A percentile compares a stretch with the other conserved stretches of the same genome.
These are phyloP conservation scores for Nitzschia inconspicua DNA, from an alignment of 108 stramenopile species.

Conservation along the genomic window DNA sequence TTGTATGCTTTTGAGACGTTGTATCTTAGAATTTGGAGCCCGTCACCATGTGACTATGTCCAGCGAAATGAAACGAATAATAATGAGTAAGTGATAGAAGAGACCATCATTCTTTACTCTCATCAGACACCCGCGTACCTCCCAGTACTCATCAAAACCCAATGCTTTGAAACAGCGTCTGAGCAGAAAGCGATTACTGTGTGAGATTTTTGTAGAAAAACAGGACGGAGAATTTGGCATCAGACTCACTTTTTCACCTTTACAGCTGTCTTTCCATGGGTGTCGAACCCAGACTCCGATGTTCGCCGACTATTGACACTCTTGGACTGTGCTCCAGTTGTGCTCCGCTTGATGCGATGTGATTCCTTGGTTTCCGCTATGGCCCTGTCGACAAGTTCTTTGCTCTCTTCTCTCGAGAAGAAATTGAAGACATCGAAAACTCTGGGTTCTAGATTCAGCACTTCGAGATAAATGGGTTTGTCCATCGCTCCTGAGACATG, in stretches of 20 bases:
- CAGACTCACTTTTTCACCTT: conserved; percentile 59
- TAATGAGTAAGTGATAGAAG: neutral
- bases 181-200: neutral
- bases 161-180: conserved; percentile 60
- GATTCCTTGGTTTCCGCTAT: conserved; percentile 61
- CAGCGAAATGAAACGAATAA: neutral
- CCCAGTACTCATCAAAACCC: conserved; percentile 85
- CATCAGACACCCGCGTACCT: conserved; percentile 12
- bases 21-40: conserved; percentile 93
- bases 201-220: neutral
- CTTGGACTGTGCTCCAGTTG: conserved; percentile 66
- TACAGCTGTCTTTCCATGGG: conserved; percentile 63
- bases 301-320: conserved; percentile 64
- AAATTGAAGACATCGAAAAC: conserved; percentile 89
- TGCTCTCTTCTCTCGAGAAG: conserved; percentile 61
- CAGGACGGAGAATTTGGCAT: neutral
- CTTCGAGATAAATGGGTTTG: conserved; percentile 61
- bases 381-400: conserved; percentile 62
- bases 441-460: conserved; percentile 57
- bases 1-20: conserved; percentile 90
- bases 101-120: neutral
- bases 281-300: conserved; percentile 87
- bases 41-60: conserved; percentile 79
- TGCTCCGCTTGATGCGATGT: conserved; percentile 72
- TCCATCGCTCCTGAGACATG: conserved; percentile 55